phyloP scores from a whole-genome alignment of 139 green algal genomes.

The Closterium sp. region DNA sequence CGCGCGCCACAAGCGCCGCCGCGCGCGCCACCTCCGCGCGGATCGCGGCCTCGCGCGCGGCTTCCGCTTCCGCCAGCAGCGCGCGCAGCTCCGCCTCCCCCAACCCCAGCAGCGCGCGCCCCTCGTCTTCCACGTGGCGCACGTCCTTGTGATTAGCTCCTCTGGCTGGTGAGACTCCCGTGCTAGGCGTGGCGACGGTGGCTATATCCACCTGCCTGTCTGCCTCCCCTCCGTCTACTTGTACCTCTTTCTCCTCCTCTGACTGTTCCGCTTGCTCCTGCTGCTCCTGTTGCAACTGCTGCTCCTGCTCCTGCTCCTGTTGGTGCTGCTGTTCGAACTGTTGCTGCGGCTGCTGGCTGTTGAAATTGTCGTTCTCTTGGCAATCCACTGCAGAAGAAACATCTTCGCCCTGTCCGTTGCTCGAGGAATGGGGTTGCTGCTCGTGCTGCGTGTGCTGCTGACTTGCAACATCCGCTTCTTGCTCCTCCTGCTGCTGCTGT shows the following conservation, averaged over 20 bases:
- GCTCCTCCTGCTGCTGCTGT: background rate
- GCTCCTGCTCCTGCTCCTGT: background rate
- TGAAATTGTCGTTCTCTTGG: background rate
- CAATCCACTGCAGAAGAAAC: background rate
- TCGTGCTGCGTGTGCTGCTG: background rate
- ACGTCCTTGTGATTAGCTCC: background rate
- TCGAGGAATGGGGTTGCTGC: background rate
- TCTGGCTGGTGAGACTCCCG: background rate
- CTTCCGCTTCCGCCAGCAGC: background rate
- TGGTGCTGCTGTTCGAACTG: background rate
- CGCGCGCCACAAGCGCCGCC: background rate
- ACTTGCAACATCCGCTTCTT: background rate
- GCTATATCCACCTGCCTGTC: background rate
- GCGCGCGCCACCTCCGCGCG: background rate
- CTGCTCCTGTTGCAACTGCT: background rate
- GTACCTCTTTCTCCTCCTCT: background rate
- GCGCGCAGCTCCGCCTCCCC: background rate
- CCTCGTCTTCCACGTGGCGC: background rate
- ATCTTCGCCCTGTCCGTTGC: background rate
- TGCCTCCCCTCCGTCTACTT: background rate
- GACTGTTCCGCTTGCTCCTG: background rate
- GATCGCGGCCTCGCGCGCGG: background rate
- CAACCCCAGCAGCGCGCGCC: background rate
- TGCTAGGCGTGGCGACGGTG: background rate
- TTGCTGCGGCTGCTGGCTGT: background rate